Percentiles rank a stretch among this genome's conserved stretches.
phyloP scores from a whole-genome alignment of 139 green algal genomes.

The Trebouxia sp. region DNA sequence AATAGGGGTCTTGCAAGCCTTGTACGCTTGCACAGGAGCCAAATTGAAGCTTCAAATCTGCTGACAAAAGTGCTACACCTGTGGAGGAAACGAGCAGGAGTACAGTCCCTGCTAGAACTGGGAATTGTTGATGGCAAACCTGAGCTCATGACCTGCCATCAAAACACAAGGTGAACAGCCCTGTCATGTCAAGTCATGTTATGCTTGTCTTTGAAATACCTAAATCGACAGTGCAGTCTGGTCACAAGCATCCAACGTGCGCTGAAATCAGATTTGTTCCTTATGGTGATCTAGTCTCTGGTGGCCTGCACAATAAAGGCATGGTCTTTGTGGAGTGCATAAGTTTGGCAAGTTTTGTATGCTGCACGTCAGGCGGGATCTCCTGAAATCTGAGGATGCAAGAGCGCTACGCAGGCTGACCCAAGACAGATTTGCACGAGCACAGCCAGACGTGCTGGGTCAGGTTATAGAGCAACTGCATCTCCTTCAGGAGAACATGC shows the following conservation, averaged over 20 bases:
- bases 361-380: neutral
- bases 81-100: neutral
- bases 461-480: constrained; percentile 3
- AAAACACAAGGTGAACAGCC: too few species aligned
- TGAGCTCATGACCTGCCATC: too few species aligned
- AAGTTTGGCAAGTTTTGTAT: neutral
- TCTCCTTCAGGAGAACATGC: neutral
- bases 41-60: neutral
- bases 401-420: neutral
- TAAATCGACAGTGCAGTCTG: too few species aligned
- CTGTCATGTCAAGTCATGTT: too few species aligned
- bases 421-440: neutral
- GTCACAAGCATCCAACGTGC: too few species aligned
- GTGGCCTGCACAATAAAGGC: too few species aligned
- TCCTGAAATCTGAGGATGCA: neutral
- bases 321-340: too few species aligned
- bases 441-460: neutral
- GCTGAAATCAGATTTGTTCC: too few species aligned
- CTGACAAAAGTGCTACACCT: neutral
- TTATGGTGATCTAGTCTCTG: too few species aligned
- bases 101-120: neutral
- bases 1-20: too few species aligned
- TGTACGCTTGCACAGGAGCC: too few species aligned
- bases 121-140: neutral
- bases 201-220: too few species aligned